Evolutionary conservation across 75 land plant species (phyloP).

Genomic region (Picea glauca): DNA sequence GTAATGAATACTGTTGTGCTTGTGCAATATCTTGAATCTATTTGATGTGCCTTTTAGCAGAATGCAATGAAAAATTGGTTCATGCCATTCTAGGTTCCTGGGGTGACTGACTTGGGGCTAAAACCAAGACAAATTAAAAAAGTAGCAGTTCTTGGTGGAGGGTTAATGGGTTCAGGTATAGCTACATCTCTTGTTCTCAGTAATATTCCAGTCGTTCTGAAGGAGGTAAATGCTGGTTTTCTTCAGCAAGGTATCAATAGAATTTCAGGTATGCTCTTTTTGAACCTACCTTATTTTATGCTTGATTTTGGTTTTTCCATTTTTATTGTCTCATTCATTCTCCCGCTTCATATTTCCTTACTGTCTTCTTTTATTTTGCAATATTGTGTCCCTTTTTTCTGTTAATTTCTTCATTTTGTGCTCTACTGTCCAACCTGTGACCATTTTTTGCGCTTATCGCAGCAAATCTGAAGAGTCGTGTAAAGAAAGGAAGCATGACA

Average conservation of each 20-base stretch:
- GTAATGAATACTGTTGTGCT: constrained; percentile 24
- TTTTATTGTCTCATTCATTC: background rate
- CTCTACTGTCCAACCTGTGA: background rate
- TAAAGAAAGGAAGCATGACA: constrained; percentile 54
- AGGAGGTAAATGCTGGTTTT: constrained; percentile 75
- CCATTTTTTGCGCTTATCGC: constrained; percentile 15
- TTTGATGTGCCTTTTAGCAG: background rate
- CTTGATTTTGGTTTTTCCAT: background rate
- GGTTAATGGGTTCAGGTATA: constrained; percentile 98
- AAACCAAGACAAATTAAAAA: constrained; percentile 68
- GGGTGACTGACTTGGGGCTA: constrained; percentile 84
- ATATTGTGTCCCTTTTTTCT: too few relatives aligned
- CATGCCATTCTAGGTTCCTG: constrained; percentile 60
- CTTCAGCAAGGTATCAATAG: constrained; percentile 71
- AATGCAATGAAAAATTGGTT: constrained; percentile 8
- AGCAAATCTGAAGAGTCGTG: constrained; percentile 71
- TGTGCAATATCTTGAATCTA: background rate
- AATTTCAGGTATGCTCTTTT: constrained; percentile 61
- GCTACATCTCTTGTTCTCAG: constrained; percentile 80
- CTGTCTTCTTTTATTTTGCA: background rate
- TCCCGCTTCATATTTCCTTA: background rate
- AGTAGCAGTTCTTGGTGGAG: constrained; percentile 96
- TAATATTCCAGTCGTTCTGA: constrained; percentile 64
- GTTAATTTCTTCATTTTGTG: background rate
- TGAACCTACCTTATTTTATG: background rate